Evolutionary conservation across 306 rosid genomes (phyloP).

Genomic region (Pterocarpus santalinus): DNA sequence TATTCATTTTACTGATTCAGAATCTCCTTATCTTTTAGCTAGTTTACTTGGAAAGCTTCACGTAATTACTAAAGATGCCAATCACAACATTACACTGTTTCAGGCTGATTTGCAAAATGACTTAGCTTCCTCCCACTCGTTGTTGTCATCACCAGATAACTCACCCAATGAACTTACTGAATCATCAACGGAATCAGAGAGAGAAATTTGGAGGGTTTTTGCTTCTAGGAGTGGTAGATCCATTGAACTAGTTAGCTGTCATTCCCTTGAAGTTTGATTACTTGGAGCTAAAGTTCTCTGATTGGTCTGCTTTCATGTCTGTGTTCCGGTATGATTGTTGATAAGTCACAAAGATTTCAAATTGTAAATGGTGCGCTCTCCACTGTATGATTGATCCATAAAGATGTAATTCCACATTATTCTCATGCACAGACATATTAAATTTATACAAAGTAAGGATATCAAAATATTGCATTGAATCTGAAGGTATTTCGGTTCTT

Average conservation of each 20-base stretch:
- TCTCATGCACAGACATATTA: constrained; percentile 4
- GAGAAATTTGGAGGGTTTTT: constrained; percentile 51
- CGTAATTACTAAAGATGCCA: constrained; percentile 52
- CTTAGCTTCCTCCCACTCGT: constrained; percentile 31
- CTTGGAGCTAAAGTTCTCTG: neutral
- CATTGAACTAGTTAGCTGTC: constrained; percentile 59
- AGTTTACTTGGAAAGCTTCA: constrained; percentile 52
- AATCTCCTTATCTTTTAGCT: constrained; percentile 55
- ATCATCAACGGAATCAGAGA: constrained; percentile 38
- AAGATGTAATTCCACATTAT: constrained; percentile 27
- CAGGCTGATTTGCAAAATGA: constrained; percentile 47
- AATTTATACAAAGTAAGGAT: constrained; percentile 20
- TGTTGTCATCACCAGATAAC: constrained; percentile 2
- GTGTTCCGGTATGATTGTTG: constrained; percentile 23
- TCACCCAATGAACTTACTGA: constrained; percentile 24
- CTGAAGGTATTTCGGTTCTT: neutral
- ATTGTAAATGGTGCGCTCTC: constrained; percentile 34
- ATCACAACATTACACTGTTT: constrained; percentile 43
- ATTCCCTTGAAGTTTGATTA: constrained; percentile 52
- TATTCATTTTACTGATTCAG: constrained; percentile 48
- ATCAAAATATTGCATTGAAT: neutral
- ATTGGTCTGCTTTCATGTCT: neutral
- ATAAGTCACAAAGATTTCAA: constrained; percentile 8
- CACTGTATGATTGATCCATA: constrained; percentile 28
- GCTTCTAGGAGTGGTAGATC: constrained; percentile 50